Evolutionary conservation across 176 grass and related monocot species (phyloP), one percentile per base, ranked within the genome.

Genomic region (Thinopyrum elongatum): DNA sequence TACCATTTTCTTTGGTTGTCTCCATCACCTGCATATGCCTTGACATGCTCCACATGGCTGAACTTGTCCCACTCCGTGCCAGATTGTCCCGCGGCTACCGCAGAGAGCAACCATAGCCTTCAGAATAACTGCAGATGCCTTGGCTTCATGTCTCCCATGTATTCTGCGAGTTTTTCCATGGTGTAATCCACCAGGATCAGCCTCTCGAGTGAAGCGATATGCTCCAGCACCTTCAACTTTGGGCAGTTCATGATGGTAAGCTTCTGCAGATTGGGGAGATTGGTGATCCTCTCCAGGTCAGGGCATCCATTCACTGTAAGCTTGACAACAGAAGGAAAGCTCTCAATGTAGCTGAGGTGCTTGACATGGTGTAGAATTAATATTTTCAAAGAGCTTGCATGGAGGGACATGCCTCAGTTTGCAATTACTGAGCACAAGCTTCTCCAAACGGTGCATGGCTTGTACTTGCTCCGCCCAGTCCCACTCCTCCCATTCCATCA

Each of bases 331-430:
- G 53, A 57, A 57, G 17, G 17, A 57, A 57, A 22, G 53, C 2
- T 22, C 17, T 57, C 53, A 57, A 57, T 6, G 5, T 17, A 22
- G 60, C 10, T 63, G 23, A 86, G 60, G 19, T 26, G 6, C 3
- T 79, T 17, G 10, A 55, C 65, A 0, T 22, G 0, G 0, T 25
- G 1, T 13, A 62, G 9, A 2, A 0, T 0, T 39, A 85, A 58
- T 0, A 3, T 14, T 22, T 53, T 71, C 58, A 86, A 25, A 29
- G n/a, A n/a, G n/a, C n/a, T n/a, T n/a, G n/a, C n/a, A n/a, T 12
- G 5, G 34, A 33, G 84, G 76, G 17, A 86, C 2, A 10, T 7
- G 27, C 21, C 13, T 25, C 13, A 86, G 35, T 14, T 44, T 73
- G 78, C 84, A 86, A 0, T 3, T 14, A 11, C 0, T 4, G 58